Evolutionary conservation across 495 filamentous ascomycete genomes (phyloP).

Genomic region (Thozetella sp.): DNA sequence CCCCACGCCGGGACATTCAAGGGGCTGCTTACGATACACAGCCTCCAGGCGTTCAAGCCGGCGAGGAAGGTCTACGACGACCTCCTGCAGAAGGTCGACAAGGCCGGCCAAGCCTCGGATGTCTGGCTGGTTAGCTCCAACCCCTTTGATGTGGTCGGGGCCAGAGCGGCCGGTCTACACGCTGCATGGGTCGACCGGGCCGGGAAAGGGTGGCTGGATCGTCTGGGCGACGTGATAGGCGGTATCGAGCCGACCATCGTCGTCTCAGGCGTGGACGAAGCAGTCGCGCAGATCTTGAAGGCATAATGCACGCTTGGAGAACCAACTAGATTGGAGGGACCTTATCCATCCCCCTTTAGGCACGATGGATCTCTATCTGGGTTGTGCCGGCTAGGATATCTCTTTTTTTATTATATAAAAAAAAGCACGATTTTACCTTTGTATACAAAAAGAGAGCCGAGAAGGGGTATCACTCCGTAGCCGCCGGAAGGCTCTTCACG

Average conservation of each 20-base stretch:
- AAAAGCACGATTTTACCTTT: no score
- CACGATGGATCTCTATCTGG: no score
- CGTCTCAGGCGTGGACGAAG: conserved; percentile 50
- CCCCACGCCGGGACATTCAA: conserved; percentile 48
- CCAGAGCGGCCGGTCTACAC: conserved; percentile 53
- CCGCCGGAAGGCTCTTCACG: conserved; percentile 36
- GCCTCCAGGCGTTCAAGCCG: conserved; percentile 68
- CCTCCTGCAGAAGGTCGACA: conserved; percentile 55
- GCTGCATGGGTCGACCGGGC: conserved; percentile 72
- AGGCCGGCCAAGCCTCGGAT: conserved; percentile 42
- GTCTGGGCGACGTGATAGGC: conserved; percentile 39
- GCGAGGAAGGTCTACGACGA: conserved; percentile 63
- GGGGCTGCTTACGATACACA: conserved; percentile 64
- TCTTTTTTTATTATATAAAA: no score
- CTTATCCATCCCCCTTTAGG: no score
- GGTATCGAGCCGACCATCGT: conserved; percentile 44
- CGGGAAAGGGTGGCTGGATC: conserved; percentile 54
- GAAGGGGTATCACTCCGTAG: no score
- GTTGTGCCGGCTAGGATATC: no score
- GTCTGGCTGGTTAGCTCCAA: conserved; percentile 80
- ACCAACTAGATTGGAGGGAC: no score
- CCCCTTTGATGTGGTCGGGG: conserved; percentile 77
- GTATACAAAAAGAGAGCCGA: no score
- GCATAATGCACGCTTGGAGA: background rate
- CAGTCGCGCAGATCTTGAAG: conserved; percentile 37